Evolutionary conservation across 495 filamentous ascomycete genomes (phyloP).

Genomic region (Neurospora pannonica): DNA sequence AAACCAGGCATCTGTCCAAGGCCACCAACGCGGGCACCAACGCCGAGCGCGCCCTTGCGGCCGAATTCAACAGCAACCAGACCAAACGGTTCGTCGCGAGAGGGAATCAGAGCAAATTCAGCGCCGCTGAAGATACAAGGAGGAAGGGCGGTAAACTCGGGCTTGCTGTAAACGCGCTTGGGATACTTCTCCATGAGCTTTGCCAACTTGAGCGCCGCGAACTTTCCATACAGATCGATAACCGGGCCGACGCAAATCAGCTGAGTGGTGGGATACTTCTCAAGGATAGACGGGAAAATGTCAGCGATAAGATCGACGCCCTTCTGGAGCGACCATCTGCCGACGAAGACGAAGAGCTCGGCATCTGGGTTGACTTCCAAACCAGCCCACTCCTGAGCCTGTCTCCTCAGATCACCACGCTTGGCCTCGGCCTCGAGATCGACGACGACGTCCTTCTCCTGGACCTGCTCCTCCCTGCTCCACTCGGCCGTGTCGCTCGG

Average conservation of each 20-base stretch:
- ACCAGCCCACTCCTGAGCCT: conserved; percentile 68
- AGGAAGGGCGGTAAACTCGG: conserved; percentile 62
- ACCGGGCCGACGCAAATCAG: conserved; percentile 62
- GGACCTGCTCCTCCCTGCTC: conserved; percentile 32
- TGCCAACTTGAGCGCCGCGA: conserved; percentile 60
- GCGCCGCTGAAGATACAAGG: conserved; percentile 66
- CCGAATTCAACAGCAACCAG: conserved; percentile 74
- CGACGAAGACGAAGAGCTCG: conserved; percentile 67
- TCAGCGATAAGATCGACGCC: conserved; percentile 71
- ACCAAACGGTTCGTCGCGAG: conserved; percentile 68
- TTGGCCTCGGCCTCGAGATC: conserved; percentile 46
- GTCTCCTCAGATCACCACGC: conserved; percentile 46
- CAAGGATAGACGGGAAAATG: conserved; percentile 57
- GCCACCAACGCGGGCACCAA: conserved; percentile 57
- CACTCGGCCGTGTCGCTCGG: conserved; percentile 61
- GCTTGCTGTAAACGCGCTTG: conserved; percentile 58
- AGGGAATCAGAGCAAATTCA: conserved; percentile 69
- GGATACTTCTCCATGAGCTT: conserved; percentile 62
- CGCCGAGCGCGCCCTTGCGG: conserved; percentile 64
- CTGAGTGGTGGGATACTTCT: conserved; percentile 52
- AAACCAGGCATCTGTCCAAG: conserved; percentile 69
- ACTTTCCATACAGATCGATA: conserved; percentile 68
- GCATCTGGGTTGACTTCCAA: conserved; percentile 53
- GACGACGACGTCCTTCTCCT: conserved; percentile 42
- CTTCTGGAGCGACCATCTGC: conserved; percentile 69